Evolutionary conservation across 306 rosid species (phyloP).

Genomic region (Cicer cuneatum): DNA sequence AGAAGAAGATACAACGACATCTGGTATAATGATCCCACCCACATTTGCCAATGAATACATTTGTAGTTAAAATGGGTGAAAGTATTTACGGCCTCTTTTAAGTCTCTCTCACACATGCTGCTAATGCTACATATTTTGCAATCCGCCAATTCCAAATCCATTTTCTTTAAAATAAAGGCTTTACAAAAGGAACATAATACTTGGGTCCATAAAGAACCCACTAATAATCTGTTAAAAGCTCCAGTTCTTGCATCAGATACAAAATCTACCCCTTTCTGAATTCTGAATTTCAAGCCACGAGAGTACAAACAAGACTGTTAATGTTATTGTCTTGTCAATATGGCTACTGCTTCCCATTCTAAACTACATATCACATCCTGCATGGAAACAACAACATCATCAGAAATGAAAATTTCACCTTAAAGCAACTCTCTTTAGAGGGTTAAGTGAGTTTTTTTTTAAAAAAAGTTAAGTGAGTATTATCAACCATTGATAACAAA

Average conservation of each 20-base stretch:
- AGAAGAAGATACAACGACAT: not conserved
- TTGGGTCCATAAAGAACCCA: not conserved
- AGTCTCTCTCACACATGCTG: conserved; percentile 29
- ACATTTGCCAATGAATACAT: conserved; percentile 5
- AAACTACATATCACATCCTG: conserved; percentile 90
- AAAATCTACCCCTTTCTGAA: conserved; percentile 12
- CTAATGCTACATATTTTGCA: conserved; percentile 29
- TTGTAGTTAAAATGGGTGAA: not conserved
- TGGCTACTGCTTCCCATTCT: conserved; percentile 94
- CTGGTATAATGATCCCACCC: conserved; percentile 1
- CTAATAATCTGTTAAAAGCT: conserved; percentile 21
- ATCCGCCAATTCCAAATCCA: conserved; percentile 24
- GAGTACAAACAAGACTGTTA: conserved; percentile 9
- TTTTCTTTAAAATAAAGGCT: conserved; percentile 40
- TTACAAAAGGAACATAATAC: conserved; percentile 38
- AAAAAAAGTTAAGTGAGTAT: too few relatives aligned
- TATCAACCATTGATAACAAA: too few relatives aligned
- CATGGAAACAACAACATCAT: conserved; percentile 39
- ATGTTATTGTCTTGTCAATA: conserved; percentile 65
- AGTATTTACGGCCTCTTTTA: conserved; percentile 8
- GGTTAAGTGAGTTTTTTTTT: too few relatives aligned
- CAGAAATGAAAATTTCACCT: conserved; percentile 26
- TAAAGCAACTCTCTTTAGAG: too few relatives aligned
- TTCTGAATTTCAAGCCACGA: conserved; percentile 26
- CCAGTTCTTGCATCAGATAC: conserved; percentile 36